Conservation (phyloP, 108 stramenopile genomes). For the Pseudonitzschia multiseries region DNA sequence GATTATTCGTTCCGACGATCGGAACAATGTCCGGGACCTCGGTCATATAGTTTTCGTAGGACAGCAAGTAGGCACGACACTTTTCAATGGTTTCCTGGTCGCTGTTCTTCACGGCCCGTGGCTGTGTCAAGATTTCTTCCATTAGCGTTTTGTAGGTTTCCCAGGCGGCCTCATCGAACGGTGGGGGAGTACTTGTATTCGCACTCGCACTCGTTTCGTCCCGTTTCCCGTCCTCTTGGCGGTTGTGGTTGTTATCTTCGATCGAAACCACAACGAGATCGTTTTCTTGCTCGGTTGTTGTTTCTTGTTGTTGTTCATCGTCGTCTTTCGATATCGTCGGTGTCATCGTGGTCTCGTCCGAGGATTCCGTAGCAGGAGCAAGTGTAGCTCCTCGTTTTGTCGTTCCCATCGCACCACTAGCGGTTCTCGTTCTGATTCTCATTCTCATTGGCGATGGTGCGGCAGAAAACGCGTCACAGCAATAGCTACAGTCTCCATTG, state of each 20-base stretch:
- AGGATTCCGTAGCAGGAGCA: background rate
- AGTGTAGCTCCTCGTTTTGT: background rate
- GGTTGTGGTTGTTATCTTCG: background rate
- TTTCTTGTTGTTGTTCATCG: too few species aligned
- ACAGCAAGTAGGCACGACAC: constrained; percentile 1
- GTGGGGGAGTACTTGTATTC: too few species aligned
- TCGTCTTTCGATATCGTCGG: background rate
- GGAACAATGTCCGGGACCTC: background rate
- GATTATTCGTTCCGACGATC: background rate
- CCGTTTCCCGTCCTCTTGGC: background rate
- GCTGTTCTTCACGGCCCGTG: constrained; percentile 6
- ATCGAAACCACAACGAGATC: too few species aligned
- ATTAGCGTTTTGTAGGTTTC: constrained; percentile 21
- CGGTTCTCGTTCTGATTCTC: background rate
- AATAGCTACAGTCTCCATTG: background rate
- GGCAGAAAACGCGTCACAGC: constrained; percentile 5
- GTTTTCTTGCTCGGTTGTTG: background rate
- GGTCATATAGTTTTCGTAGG: background rate
- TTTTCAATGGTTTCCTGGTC: background rate
- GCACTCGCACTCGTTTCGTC: background rate
- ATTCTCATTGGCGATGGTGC: background rate
- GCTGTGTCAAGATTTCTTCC: constrained; percentile 24
- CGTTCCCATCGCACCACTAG: background rate
- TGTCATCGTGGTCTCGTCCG: background rate
- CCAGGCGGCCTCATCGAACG: constrained; percentile 22